These are phyloP conservation scores for Neonectria punicea DNA, from an alignment of 2,329 filamentous ascomycete genomes.

Conservation along the genomic window DNA sequence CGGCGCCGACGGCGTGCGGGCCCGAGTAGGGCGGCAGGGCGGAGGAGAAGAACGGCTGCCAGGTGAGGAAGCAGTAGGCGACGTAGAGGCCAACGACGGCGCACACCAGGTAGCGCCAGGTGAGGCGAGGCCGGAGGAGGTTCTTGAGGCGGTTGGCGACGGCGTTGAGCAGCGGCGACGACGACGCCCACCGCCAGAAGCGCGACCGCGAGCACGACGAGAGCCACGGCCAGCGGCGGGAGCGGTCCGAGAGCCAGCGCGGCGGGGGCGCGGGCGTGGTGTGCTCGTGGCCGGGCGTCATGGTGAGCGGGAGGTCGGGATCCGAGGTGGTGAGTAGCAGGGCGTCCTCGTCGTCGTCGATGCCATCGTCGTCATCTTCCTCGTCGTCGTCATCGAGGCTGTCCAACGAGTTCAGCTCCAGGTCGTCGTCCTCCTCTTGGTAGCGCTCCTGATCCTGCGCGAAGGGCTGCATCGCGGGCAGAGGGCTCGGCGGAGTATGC, in stretches of 20 bases:
- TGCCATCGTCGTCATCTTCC: constrained; percentile 2
- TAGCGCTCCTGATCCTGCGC: constrained; percentile 17
- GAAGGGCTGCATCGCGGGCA: constrained; percentile 21
- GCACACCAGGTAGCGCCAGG: constrained; percentile 48
- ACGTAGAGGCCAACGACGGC: constrained; percentile 47
- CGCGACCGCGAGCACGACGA: constrained; percentile 15
- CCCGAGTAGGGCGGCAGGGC: constrained; percentile 57
- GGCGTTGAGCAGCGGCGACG: constrained; percentile 25
- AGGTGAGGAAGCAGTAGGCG: constrained; percentile 52
- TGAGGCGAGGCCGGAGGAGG: constrained; percentile 46
- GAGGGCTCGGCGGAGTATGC: constrained; percentile 3
- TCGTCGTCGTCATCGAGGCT: constrained; percentile 1
- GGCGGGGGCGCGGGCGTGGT: constrained; percentile 27
- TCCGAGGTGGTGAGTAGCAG: constrained; percentile 14
- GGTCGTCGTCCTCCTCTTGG: constrained; percentile 19
- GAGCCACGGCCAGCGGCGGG: constrained; percentile 24
- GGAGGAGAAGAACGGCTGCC: constrained; percentile 56
- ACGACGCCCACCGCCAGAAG: constrained; percentile 10
- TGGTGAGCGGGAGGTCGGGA: constrained; percentile 16
- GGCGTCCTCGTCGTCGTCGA: constrained; percentile 7
- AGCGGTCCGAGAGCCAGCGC: constrained; percentile 37
- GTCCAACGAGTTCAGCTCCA: constrained; percentile 22
- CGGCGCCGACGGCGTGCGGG: constrained; percentile 55
- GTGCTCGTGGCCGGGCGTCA: constrained; percentile 1
- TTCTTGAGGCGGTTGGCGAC: constrained; percentile 21